These are phyloP conservation scores for Seiridium cupressi DNA, from an alignment of 2,329 filamentous ascomycete genomes.

Conservation along the genomic window DNA sequence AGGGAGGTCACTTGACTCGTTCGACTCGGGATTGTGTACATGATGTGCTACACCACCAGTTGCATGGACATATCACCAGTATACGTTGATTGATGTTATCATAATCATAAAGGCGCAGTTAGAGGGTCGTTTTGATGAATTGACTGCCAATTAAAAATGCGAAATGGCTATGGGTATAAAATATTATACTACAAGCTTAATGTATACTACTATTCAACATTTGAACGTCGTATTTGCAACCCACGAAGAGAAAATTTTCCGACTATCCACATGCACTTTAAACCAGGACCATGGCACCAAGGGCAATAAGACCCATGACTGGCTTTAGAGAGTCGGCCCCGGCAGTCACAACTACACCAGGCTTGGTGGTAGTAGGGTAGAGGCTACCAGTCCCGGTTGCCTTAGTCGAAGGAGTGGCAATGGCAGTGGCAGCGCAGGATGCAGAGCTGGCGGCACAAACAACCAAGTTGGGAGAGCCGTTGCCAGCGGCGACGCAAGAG, in stretches of 20 bases:
- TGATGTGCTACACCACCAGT: background rate
- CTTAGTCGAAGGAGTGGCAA: background rate
- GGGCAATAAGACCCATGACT: background rate
- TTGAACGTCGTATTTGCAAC: too few species aligned
- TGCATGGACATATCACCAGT: too few species aligned
- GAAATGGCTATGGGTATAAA: too few species aligned
- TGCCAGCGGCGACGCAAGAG: background rate
- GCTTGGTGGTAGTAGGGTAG: background rate
- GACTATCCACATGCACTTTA: background rate
- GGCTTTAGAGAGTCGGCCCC: background rate
- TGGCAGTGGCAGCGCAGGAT: background rate
- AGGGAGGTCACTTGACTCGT: constrained; percentile 7
- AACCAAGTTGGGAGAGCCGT: too few species aligned
- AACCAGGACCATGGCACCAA: background rate
- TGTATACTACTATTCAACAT: too few species aligned
- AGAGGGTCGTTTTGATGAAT: too few species aligned
- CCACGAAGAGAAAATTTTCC: too few species aligned
- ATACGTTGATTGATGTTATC: too few species aligned
- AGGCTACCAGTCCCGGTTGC: background rate
- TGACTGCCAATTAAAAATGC: too few species aligned
- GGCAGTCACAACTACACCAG: background rate
- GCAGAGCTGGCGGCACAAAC: too few species aligned
- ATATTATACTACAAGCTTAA: too few species aligned
- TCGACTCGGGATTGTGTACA: background rate
- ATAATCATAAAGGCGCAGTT: too few species aligned